Evolutionary conservation across 2,329 filamentous ascomycete species (phyloP), one percentile per base, ranked within the genome.

Genomic region (Leptoxyphium fumago): DNA sequence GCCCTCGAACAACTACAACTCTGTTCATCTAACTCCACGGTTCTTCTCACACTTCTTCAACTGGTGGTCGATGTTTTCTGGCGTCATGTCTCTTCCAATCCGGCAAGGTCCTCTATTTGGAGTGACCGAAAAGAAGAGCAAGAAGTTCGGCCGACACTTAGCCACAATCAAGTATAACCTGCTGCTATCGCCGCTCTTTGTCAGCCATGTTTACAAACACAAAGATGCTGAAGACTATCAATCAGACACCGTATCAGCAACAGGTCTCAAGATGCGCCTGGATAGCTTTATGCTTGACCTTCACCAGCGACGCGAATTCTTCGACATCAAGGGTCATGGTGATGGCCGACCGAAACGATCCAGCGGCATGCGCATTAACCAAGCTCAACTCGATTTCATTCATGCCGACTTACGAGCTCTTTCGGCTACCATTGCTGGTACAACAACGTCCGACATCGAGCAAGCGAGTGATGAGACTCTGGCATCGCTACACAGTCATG

Each of bases 111-210:
- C 76, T 40, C 72, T 98, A 2, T 98, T 88, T 79, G 89, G 88
- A 5, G 87, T 86, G 0, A 75, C 87, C 18, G 91, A 95, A 54
- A 95, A 94, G 69, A 91, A 86, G 39, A 95, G 86, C 70, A 98
- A 98, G 67, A 98, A 98, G 61, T 98, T 98, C 61, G 89, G 89
- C 11, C 78, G 91, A 41, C 93, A 98, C 64, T 69, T 98, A 48
- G 89, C 87, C n/a, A 98, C 93, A 8, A 88, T 98, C 70, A 98
- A 98, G 69, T 96, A 96, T 67, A 95, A 89, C 49, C 68, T 98
- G 17, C 73, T 96, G 2, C 70, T 98, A 13, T 94, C 91, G 2
- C 91, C 91, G 0, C 68, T 98, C 2, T 98, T 94, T 62, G 76
- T 98, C 50, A 93, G 88, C 53, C 91, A 98, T 55, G 87, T 98